These are phyloP conservation scores for Lactarius akahatsu DNA, from an alignment of 768 basidiomycete genomes.

Conservation along the genomic window DNA sequence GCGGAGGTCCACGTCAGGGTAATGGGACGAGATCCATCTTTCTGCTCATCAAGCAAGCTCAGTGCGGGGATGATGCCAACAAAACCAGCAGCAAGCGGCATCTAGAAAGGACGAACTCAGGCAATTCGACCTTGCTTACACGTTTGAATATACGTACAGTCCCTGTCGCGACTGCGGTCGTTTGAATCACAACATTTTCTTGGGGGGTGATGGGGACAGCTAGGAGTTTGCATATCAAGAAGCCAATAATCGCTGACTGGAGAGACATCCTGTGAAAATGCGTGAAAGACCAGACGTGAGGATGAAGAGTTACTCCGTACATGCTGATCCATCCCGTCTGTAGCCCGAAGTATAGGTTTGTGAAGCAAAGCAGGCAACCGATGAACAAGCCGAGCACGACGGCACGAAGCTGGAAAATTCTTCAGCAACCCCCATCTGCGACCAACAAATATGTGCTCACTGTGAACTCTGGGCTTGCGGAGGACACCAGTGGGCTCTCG, in stretches of 20 bases:
- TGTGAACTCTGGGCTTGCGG: conserved; percentile 28
- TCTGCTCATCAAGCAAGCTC: conserved; percentile 65
- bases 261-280: conserved; percentile 77
- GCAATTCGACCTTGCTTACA: not conserved
- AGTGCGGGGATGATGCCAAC: conserved; percentile 94
- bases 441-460: conserved; percentile 6
- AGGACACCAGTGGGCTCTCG: not conserved
- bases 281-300: not conserved
- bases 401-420: conserved; percentile 42
- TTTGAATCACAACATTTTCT: conserved; percentile 92
- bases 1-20: conserved; percentile 70
- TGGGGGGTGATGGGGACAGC: conserved; percentile 78
- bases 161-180: conserved; percentile 94
- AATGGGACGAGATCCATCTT: conserved; percentile 78
- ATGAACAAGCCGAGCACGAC: conserved; percentile 78
- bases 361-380: conserved; percentile 87
- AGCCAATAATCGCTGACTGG: conserved; percentile 91
- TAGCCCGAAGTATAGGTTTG: conserved; percentile 85
- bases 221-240: conserved; percentile 74
- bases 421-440: not conserved
- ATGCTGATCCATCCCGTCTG: conserved; percentile 92
- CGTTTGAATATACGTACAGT: conserved; percentile 38
- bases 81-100: conserved; percentile 85
- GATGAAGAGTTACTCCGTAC: conserved; percentile 42
- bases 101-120: conserved; percentile 37